phyloP scores from a whole-genome alignment of 306 rosid species.

The Morella rubra region DNA sequence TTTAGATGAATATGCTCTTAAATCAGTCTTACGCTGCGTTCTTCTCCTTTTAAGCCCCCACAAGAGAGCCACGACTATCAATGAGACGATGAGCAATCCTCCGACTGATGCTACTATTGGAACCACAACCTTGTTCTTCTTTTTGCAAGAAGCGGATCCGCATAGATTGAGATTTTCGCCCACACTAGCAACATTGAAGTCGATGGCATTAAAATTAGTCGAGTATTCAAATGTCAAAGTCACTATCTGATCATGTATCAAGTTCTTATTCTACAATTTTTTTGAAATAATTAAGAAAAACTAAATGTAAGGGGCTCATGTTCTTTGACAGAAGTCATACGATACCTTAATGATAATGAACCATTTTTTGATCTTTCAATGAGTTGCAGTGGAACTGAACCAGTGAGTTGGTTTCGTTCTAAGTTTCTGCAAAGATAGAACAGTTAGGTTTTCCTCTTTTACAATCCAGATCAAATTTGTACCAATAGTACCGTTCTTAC shows the following conservation, averaged over 20 bases:
- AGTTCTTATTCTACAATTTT: no score
- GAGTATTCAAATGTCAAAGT: background rate
- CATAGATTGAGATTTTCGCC: conserved; percentile 42
- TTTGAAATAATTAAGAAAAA: no score
- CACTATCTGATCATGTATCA: no score
- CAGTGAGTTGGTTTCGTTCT: conserved; percentile 36
- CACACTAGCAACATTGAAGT: conserved; percentile 22
- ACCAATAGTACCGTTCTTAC: background rate
- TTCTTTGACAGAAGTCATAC: background rate
- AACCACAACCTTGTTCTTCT: conserved; percentile 24
- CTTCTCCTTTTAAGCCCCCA: conserved; percentile 22
- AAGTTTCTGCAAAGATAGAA: conserved; percentile 47
- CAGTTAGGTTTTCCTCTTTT: background rate
- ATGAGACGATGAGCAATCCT: conserved; percentile 36
- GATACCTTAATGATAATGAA: conserved; percentile 48
- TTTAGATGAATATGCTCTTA: background rate
- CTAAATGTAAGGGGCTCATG: background rate
- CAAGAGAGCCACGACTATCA: conserved; percentile 25
- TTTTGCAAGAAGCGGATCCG: conserved; percentile 25
- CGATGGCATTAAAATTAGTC: background rate
- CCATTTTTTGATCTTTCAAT: conserved; percentile 31
- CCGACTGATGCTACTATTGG: conserved; percentile 43
- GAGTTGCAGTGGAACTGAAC: conserved; percentile 39
- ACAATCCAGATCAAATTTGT: background rate
- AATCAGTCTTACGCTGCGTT: background rate